These are phyloP conservation scores for Ramaria sp. DNA, from an alignment of 768 basidiomycete genomes.

Conservation along the genomic window DNA sequence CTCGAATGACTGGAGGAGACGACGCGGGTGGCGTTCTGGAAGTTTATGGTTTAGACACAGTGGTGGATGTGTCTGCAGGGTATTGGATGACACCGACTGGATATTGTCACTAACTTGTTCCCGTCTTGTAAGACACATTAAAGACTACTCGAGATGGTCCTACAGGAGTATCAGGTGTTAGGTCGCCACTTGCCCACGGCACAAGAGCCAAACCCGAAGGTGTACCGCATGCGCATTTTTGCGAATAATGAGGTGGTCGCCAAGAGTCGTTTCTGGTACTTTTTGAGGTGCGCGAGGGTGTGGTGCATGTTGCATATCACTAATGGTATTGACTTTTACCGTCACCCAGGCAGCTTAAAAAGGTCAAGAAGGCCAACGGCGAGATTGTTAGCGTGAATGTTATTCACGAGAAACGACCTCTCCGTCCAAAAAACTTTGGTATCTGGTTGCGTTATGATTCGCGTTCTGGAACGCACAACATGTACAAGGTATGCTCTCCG, in stretches of 20 bases:
- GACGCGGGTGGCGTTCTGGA: neutral
- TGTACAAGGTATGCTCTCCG: constrained; percentile 61
- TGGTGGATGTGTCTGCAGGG: neutral
- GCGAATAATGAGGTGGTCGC: constrained; percentile 98
- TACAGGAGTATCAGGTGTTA: constrained; percentile 92
- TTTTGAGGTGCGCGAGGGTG: constrained; percentile 57
- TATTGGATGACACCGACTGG: neutral
- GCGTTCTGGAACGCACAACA: constrained; percentile 99
- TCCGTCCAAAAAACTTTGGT: constrained; percentile 99
- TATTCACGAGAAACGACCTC: constrained; percentile 93
- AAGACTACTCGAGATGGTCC: constrained; percentile 43
- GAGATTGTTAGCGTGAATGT: constrained; percentile 98
- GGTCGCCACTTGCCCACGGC: constrained; percentile 96
- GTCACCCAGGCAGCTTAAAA: constrained; percentile 75
- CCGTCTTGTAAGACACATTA: neutral
- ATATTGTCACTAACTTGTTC: neutral
- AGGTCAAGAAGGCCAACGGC: constrained; percentile 99
- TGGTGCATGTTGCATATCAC: neutral
- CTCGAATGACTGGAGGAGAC: neutral
- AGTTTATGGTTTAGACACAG: neutral
- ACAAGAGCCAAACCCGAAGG: constrained; percentile 88
- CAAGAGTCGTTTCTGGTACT: constrained; percentile 99
- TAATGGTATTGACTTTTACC: neutral
- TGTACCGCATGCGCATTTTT: constrained; percentile 99
- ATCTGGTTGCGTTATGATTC: constrained; percentile 99